Conservation (phyloP, 495 filamentous ascomycete genomes). For the Penicillium atrosanguineum region DNA sequence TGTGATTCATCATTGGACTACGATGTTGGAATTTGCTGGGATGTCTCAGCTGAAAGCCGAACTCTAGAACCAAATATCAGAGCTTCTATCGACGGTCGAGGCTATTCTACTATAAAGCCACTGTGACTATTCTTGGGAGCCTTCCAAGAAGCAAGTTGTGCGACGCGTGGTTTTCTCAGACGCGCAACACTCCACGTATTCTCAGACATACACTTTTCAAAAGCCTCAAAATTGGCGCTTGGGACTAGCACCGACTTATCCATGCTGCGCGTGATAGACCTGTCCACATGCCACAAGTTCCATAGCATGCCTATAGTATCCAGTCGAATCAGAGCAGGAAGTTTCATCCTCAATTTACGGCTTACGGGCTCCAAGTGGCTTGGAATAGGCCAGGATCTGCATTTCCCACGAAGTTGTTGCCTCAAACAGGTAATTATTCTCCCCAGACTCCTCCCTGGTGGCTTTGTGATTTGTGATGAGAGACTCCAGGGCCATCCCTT, state of each 20-base stretch:
- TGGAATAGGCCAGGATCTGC: slow-evolving; percentile 5
- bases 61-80: neutral
- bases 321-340: slow-evolving; percentile 10
- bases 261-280: slow-evolving; percentile 14
- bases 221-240: neutral
- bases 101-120: neutral
- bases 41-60: neutral
- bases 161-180: slow-evolving; percentile 16
- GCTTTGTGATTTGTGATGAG: slow-evolving; percentile 8
- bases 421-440: neutral
- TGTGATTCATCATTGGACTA: slow-evolving; percentile 1
- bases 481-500: neutral
- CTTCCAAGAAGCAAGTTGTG: slow-evolving; percentile 3
- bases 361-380: neutral
- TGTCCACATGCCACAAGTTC: slow-evolving; percentile 18
- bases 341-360: neutral
- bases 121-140: neutral
- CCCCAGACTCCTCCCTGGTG: neutral
- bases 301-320: neutral
- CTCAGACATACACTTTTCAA: neutral
- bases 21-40: neutral
- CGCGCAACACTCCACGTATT: slow-evolving; percentile 9
- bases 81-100: slow-evolving; percentile 3
- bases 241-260: neutral
- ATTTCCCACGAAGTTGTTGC: neutral